Evolutionary conservation across 805 yeast species (phyloP).

Genomic region (Blastobotrys terrestris): DNA sequence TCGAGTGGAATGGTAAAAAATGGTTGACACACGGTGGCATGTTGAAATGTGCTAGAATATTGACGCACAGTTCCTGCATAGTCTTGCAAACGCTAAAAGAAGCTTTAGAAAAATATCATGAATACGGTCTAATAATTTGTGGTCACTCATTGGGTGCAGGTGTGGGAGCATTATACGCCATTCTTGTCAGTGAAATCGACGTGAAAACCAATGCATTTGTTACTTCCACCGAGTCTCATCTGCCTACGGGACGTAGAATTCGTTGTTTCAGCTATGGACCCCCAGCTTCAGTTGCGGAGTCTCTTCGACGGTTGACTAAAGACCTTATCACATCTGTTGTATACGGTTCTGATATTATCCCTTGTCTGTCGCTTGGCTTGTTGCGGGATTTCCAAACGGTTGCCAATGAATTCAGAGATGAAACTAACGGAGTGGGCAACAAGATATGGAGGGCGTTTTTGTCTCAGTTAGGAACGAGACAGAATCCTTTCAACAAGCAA

Average conservation of each 20-base stretch:
- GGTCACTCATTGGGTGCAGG: constrained; percentile 34
- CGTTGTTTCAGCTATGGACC: constrained; percentile 31
- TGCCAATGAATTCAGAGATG: constrained; percentile 24
- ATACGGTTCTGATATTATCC: constrained; percentile 30
- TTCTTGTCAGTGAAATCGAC: constrained; percentile 21
- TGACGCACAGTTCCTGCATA: constrained; percentile 20
- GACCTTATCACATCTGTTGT: constrained; percentile 28
- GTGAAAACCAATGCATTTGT: constrained; percentile 17
- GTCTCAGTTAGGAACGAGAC: constrained; percentile 22
- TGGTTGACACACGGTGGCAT: constrained; percentile 31
- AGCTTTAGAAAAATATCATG: constrained; percentile 23
- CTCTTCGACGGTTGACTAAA: constrained; percentile 22
- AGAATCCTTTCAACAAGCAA: constrained; percentile 19
- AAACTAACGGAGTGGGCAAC: constrained; percentile 23
- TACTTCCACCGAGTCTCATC: constrained; percentile 16
- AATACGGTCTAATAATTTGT: constrained; percentile 29
- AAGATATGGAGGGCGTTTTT: constrained; percentile 23
- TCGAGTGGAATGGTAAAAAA: constrained; percentile 26
- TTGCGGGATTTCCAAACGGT: constrained; percentile 28
- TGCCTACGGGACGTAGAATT: constrained; percentile 27
- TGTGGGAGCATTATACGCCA: constrained; percentile 28
- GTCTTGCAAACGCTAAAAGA: constrained; percentile 24
- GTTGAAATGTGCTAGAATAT: constrained; percentile 25
- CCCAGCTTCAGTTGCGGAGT: constrained; percentile 27
- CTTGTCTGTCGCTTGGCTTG: constrained; percentile 30